Evolutionary conservation across 108 stramenopile species (phyloP), one percentile per base, ranked within the genome.

Genomic region (Fragilariopsis cylindrus): DNA sequence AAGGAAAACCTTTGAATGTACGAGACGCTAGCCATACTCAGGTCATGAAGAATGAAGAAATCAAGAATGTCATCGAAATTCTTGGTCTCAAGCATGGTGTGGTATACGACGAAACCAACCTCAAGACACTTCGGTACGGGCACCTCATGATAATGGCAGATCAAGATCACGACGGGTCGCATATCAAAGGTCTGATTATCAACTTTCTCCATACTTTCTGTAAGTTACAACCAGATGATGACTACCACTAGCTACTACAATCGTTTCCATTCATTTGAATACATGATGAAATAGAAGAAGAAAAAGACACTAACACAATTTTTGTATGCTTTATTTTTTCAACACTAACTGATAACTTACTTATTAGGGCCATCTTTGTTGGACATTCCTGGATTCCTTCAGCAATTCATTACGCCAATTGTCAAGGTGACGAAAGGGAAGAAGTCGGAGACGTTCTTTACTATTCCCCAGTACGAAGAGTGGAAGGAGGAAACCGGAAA

Each of bases 131-230:
- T 16, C 87, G 95, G 12, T 97, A 97, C 74, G 99, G 99, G 11
- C 98, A 98, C 76, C 76, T 98, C 56, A 97, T 98, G 97, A 98
- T 99, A 78, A 99, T 99, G 99, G 96, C 98, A 3, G 99, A 99
- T 90, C 99, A 99, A 85, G 99, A 99, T 83, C 96, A 97, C 75
- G 99, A 99, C 73, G 99, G 99, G 3, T 87, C 85, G 13, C 99
- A 99, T 80, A 99, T 99, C 94, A 99, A 99, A 81, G 99, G 98
- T 45, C 90, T 99, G n/a, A 86, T 99, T 4, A 98, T 99, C 87
- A 99, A 99, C 82, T 97, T 98, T 75, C 82, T 99, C 49, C 98
- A 98, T 82, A 72, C 80, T 46, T 75, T 70, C 58, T 81, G 58
- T 60, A 30, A 60, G 58, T 60, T 5, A 19, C 41, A 11, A n/a